Conservation (phyloP, 2,329 filamentous ascomycete genomes). For the Bipolaris zeicola region DNA sequence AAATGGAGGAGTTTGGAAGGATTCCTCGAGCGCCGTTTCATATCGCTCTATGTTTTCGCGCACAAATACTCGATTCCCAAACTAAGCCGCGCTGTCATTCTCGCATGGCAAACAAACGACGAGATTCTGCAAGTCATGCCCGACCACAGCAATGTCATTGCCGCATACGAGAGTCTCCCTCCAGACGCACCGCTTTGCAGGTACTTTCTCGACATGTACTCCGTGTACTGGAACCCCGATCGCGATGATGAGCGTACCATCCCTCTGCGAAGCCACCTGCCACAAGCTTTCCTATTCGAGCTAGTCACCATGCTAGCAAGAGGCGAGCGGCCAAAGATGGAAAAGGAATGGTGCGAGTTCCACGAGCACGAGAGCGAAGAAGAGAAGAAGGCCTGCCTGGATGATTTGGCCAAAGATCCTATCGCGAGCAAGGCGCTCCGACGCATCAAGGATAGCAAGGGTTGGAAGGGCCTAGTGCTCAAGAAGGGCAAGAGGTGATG, state of each 20-base stretch:
- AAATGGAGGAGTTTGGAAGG: slow-evolving; percentile 47
- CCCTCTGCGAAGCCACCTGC: slow-evolving; percentile 40
- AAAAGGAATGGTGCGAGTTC: slow-evolving; percentile 47
- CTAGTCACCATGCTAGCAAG: slow-evolving; percentile 40
- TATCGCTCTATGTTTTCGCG: slow-evolving; percentile 42
- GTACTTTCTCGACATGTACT: slow-evolving; percentile 47
- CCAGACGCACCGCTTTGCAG: slow-evolving; percentile 39
- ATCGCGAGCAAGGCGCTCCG: slow-evolving; percentile 39
- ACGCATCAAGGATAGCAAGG: slow-evolving; percentile 43
- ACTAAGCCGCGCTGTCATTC: slow-evolving; percentile 39
- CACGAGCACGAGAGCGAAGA: slow-evolving; percentile 44
- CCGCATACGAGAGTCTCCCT: slow-evolving; percentile 40
- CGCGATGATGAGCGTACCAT: slow-evolving; percentile 40
- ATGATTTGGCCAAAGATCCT: slow-evolving; percentile 39
- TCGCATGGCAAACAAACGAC: slow-evolving; percentile 46
- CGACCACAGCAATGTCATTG: slow-evolving; percentile 46
- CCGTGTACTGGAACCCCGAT: slow-evolving; percentile 45
- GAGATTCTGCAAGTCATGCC: slow-evolving; percentile 46
- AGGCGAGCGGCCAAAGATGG: slow-evolving; percentile 43
- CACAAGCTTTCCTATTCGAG: slow-evolving; percentile 44
- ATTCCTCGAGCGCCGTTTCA: slow-evolving; percentile 45
- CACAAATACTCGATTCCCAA: slow-evolving; percentile 42
- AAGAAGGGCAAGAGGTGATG: slow-evolving; percentile 45
- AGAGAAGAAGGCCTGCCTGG: slow-evolving; percentile 41
- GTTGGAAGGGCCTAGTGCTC: slow-evolving; percentile 45